Evolutionary conservation across 106 monocot species (phyloP), one percentile per base, ranked within the genome.

Genomic region (Acanthochlamys bracteata): DNA sequence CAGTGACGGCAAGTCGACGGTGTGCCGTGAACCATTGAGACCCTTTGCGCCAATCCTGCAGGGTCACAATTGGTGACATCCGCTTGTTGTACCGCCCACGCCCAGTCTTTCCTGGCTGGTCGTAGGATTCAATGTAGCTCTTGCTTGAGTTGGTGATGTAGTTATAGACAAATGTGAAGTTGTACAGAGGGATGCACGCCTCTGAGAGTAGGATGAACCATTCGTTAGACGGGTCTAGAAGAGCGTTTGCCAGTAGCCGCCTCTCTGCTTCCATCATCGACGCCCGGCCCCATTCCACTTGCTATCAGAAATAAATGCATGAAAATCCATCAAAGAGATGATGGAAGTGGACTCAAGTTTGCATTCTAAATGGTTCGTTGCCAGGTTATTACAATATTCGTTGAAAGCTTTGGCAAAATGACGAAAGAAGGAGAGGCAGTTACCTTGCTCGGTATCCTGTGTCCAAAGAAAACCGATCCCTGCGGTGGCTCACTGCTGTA

Each of bases 401-500:
- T 17, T 55, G 7, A 55, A 55, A 55, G n/a, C n/a, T 17, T 6
- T 55, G n/a, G 7, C 19, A 15, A 55, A 55, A 21, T n/a, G 7
- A n/a, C 7, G 55, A n/a, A 14, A 58, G 9, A 23, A 14, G 20
- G 14, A 68, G 68, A 42, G 24, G n/a, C n/a, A n/a, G n/a, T n/a
- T n/a, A 68, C 75, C 80, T 72, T 67, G 63, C 80, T 80, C 1
- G 62, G 61, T 20, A 80, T 75, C 54, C 67, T 55, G 4, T 71
- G 60, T n/a, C 57, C 22, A 68, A 58, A 71, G 67, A 75, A 74
- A 16, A 63, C 71, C 0, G 80, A 80, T 0, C 24, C 55, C 41
- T 26, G 17, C 42, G 80, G 75, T n/a, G 51, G 57, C 52, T 71
- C 63, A 39, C 67, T 57, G 7, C 20, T 47, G 63, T 56, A 75